These are phyloP conservation scores for Ophiostoma ulmi DNA, from an alignment of 2,329 filamentous ascomycete species.

Conservation along the genomic window DNA sequence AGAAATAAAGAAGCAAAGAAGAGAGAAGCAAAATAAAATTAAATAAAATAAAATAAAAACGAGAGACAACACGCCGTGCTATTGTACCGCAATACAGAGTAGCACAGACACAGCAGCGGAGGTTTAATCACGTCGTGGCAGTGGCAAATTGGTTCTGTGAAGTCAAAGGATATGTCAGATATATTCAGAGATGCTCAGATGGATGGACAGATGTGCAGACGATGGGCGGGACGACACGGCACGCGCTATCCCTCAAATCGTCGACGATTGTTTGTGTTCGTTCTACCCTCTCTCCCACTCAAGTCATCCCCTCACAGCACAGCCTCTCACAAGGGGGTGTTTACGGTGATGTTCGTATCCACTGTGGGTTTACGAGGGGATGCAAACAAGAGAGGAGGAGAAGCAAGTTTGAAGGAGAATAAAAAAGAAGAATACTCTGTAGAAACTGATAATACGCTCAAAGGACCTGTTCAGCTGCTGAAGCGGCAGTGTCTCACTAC, in stretches of 20 bases:
- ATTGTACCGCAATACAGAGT: not conserved
- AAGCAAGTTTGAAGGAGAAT: not conserved
- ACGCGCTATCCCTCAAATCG: conserved; percentile 2
- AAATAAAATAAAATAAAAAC: not conserved
- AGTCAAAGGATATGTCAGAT: not conserved
- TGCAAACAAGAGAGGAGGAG: not conserved
- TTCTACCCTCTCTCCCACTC: too few species aligned
- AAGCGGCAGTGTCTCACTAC: too few species aligned
- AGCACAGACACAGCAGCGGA: conserved; percentile 8
- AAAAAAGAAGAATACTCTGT: not conserved
- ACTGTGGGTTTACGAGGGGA: conserved; percentile 10
- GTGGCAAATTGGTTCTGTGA: not conserved
- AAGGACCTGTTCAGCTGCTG: too few species aligned
- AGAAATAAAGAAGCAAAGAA: not conserved
- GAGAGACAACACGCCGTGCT: not conserved
- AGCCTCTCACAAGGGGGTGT: conserved; percentile 14
- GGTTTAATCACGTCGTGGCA: conserved; percentile 2
- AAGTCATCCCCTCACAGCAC: not conserved
- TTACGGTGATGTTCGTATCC: not conserved
- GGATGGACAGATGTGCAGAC: not conserved
- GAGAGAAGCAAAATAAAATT: not conserved
- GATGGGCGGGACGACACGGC: not conserved
- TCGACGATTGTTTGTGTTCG: not conserved
- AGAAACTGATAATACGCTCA: too few species aligned
- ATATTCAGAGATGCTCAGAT: not conserved